These are phyloP conservation scores for Astragalus membranaceus DNA, from an alignment of 306 rosid genomes.

Conservation along the genomic window DNA sequence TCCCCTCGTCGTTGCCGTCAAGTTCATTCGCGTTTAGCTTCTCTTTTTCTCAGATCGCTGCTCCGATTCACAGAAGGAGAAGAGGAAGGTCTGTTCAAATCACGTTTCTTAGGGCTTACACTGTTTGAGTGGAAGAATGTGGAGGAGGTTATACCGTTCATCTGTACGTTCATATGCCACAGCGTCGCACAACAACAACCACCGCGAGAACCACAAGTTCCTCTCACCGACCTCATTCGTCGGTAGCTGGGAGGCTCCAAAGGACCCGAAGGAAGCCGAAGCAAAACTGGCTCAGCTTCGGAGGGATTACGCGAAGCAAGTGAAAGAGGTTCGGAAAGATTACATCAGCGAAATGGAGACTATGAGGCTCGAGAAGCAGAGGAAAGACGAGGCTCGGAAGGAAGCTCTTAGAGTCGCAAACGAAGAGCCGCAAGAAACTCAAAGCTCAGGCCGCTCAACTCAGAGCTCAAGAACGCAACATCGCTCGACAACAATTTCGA, in stretches of 20 bases:
- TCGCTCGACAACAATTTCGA: slow-evolving; percentile 55
- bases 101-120: not conserved
- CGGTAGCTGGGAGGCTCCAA: slow-evolving; percentile 72
- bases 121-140: not conserved
- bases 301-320: slow-evolving; percentile 70
- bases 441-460: slow-evolving; percentile 63
- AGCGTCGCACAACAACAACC: slow-evolving; percentile 45
- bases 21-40: no score
- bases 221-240: slow-evolving; percentile 40
- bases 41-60: no score
- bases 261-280: slow-evolving; percentile 64
- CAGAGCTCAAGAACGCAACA: slow-evolving; percentile 62
- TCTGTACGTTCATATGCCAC: slow-evolving; percentile 38
- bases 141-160: not conserved
- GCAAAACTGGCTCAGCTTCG: slow-evolving; percentile 55
- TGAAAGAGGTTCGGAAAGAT: slow-evolving; percentile 63
- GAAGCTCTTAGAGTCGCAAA: slow-evolving; percentile 63
- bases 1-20: no score
- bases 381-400: slow-evolving; percentile 55
- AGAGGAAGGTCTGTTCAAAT: no score
- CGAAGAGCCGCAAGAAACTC: slow-evolving; percentile 65
- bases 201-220: slow-evolving; percentile 44
- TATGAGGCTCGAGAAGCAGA: slow-evolving; percentile 54
- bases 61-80: no score
- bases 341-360: slow-evolving; percentile 62